Evolutionary conservation across 371 early-diverging fungal genomes (phyloP).

Genomic region (Mucor circinelloides): DNA sequence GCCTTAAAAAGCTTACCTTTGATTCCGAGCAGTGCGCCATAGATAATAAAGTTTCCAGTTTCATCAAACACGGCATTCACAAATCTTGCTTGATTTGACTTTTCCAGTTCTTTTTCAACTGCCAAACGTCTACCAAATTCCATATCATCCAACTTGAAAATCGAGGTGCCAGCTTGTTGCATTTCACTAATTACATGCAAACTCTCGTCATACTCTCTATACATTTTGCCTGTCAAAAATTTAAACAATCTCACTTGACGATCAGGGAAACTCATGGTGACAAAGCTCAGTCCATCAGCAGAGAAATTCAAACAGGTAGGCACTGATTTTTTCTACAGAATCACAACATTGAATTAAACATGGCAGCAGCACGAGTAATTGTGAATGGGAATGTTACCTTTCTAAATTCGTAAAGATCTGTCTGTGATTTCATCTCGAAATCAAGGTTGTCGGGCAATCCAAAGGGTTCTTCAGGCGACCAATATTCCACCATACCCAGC

Average conservation of each 20-base stretch:
- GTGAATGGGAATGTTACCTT: slow-evolving; percentile 57
- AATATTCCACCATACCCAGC: slow-evolving; percentile 92
- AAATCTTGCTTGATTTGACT: slow-evolving; percentile 64
- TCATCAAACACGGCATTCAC: slow-evolving; percentile 94
- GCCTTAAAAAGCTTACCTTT: slow-evolving; percentile 54
- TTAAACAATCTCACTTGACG: slow-evolving; percentile 87
- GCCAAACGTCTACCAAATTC: slow-evolving; percentile 95
- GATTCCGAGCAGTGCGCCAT: slow-evolving; percentile 92
- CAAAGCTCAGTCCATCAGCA: slow-evolving; percentile 80
- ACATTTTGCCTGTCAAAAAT: slow-evolving; percentile 82
- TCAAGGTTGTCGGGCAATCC: slow-evolving; percentile 64
- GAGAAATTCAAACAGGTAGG: slow-evolving; percentile 89
- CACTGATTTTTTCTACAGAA: slow-evolving; percentile 50
- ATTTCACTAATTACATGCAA: slow-evolving; percentile 80
- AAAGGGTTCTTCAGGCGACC: slow-evolving; percentile 76
- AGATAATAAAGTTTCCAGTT: slow-evolving; percentile 85
- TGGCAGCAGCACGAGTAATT: background rate
- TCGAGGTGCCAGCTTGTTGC: slow-evolving; percentile 84
- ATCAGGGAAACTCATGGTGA: slow-evolving; percentile 84
- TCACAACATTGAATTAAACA: background rate
- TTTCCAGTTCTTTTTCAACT: slow-evolving; percentile 85
- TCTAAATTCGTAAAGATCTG: slow-evolving; percentile 93
- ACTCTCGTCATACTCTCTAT: slow-evolving; percentile 91
- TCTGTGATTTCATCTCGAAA: slow-evolving; percentile 88
- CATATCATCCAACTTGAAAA: slow-evolving; percentile 90